Conservation (phyloP, 2,329 filamentous ascomycete genomes). For the Elsinoe perseae region DNA sequence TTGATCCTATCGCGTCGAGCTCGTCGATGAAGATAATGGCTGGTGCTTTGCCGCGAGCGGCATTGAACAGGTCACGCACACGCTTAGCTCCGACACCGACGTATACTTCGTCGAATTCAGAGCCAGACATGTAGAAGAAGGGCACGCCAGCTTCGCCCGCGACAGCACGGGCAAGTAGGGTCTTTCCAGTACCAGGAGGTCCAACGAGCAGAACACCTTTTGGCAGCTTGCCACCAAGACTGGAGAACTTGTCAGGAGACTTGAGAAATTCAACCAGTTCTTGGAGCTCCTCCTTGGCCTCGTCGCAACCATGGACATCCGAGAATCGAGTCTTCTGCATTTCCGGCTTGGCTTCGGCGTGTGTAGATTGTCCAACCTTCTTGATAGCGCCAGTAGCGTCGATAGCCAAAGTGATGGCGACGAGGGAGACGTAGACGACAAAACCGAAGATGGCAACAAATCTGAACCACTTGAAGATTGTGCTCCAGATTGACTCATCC, state of each 20-base stretch:
- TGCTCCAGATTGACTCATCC: slow-evolving; percentile 73
- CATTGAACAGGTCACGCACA: slow-evolving; percentile 82
- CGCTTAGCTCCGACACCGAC: slow-evolving; percentile 95
- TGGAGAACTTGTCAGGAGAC: slow-evolving; percentile 86
- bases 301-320: slow-evolving; percentile 94
- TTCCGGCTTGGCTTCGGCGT: slow-evolving; percentile 83
- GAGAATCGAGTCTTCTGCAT: slow-evolving; percentile 84
- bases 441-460: slow-evolving; percentile 74
- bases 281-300: slow-evolving; percentile 95
- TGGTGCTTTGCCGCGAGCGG: slow-evolving; percentile 77
- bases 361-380: slow-evolving; percentile 62
- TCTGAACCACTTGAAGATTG: slow-evolving; percentile 85
- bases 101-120: slow-evolving; percentile 95
- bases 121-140: slow-evolving; percentile 99
- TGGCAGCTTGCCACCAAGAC: slow-evolving; percentile 89
- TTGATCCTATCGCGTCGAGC: slow-evolving; percentile 86
- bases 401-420: slow-evolving; percentile 71
- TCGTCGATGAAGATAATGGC: slow-evolving; percentile 95
- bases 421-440: slow-evolving; percentile 68
- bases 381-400: slow-evolving; percentile 74
- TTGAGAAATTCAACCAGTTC: slow-evolving; percentile 95
- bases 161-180: slow-evolving; percentile 86
- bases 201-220: slow-evolving; percentile 94
- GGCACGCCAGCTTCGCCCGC: slow-evolving; percentile 95
- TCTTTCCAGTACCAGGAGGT: slow-evolving; percentile 95